Evolutionary conservation across 2,329 filamentous ascomycete genomes (phyloP), one percentile per base, ranked within the genome.

Genomic region (Aspergillus glaucus): DNA sequence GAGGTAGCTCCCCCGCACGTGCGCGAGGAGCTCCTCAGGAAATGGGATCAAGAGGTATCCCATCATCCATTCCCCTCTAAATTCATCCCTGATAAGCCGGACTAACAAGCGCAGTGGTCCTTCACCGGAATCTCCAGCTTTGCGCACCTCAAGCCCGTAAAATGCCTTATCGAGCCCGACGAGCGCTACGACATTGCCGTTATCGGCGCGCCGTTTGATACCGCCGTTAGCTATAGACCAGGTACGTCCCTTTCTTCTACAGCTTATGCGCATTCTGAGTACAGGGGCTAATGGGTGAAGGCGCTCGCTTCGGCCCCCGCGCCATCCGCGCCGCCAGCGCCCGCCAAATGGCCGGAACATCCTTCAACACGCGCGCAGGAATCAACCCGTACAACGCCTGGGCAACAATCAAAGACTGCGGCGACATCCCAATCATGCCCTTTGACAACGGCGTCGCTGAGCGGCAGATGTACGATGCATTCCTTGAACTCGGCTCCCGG

Each of bases 341-440:
- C 6, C 83, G 90, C 17, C 90, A 95, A 70, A 88, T 86, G 12
- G 79, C 83, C 2, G 88, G 86, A 66, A 81, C 88, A 39, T 86
- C 86, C 62, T 90, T 87, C 78, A 95, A 95, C 69, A 81, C 86
- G 2, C 83, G 89, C 19, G 89, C 88, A 1, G 79, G 78, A 36
- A 79, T 95, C 56, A 96, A 95, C 68, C 89, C 91, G 0, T 95
- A 93, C 71, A 74, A 75, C 37, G 85, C 79, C 47, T 92, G 87
- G 86, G 86, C 87, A 1, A 82, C 74, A 36, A 81, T 95, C 50
- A 75, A 92, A 45, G 91, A 96, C 74, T 96, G 91, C 67, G 91
- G 91, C 43, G 91, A 95, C 65, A 89, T 95, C 48, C 89, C 91
- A 24, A 77, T 94, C 56, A 88, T 86, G 0, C 90, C 90, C 0